These are phyloP conservation scores for Penicillium sp. DNA, from an alignment of 2,329 filamentous ascomycete species.

Conservation along the genomic window DNA sequence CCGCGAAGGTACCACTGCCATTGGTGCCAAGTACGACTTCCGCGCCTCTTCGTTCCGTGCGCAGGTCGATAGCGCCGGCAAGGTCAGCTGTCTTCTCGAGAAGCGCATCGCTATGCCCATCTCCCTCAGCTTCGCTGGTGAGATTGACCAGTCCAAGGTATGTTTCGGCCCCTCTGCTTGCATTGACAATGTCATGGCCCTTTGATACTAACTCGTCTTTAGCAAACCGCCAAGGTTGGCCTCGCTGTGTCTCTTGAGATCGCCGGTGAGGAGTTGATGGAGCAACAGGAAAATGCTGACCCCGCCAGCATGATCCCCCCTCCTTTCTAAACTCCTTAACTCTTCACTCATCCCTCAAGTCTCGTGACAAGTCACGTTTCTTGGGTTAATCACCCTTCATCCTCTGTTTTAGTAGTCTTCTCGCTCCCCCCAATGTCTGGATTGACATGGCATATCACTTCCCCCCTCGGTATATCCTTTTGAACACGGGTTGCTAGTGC, in stretches of 20 bases:
- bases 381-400: conserved; percentile 32
- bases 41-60: conserved; percentile 91
- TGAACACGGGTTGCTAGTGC: conserved; percentile 35
- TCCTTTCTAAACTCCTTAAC: conserved; percentile 45
- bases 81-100: conserved; percentile 88
- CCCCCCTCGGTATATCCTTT: conserved; percentile 31
- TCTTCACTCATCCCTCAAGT: conserved; percentile 10
- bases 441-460: conserved; percentile 31
- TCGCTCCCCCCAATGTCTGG: conserved; percentile 37
- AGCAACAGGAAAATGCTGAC: conserved; percentile 67
- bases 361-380: conserved; percentile 8
- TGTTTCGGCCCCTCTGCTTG: not conserved
- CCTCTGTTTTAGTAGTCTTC: conserved; percentile 47
- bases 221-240: conserved; percentile 95
- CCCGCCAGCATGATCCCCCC: conserved; percentile 47
- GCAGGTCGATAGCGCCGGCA: conserved; percentile 92
- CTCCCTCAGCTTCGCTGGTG: conserved; percentile 90
- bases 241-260: conserved; percentile 91
- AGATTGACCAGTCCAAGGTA: conserved; percentile 95
- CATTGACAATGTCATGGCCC: not conserved
- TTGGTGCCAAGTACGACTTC: conserved; percentile 98
- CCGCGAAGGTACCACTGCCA: conserved; percentile 85
- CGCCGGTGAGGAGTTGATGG: conserved; percentile 79
- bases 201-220: conserved; percentile 7
- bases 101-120: conserved; percentile 94